A percentile compares a stretch with the other conserved stretches of the same genome.
phyloP scores from a whole-genome alignment of 169 alveolate species.

The Plasmodium malariae region DNA sequence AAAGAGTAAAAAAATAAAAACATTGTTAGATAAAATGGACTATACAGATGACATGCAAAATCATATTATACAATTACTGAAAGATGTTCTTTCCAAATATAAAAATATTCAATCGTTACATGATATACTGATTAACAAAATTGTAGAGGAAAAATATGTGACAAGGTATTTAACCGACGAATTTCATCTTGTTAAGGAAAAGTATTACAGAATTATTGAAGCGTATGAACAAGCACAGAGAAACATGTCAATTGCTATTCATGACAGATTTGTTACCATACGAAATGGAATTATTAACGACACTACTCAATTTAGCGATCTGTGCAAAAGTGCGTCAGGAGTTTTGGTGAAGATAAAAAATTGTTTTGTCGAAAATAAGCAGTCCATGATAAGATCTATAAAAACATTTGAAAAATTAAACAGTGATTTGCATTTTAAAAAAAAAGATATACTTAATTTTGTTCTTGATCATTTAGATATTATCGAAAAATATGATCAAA shows the following conservation, averaged over 20 bases:
- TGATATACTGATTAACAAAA: conserved; percentile 31
- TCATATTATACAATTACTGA: conserved; percentile 16
- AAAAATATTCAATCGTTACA: conserved; percentile 51
- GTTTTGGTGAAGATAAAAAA: conserved; percentile 36
- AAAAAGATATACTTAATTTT: conserved; percentile 28
- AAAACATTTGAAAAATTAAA: neutral
- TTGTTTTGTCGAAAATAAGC: neutral
- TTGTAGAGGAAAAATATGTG: conserved; percentile 47
- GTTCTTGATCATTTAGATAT: conserved; percentile 19
- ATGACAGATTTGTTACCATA: conserved; percentile 3
- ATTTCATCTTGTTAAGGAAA: conserved; percentile 13
- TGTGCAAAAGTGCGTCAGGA: neutral
- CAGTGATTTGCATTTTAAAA: conserved; percentile 6
- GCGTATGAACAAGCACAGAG: conserved; percentile 1
- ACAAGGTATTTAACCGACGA: conserved; percentile 8
- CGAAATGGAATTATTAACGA: neutral
- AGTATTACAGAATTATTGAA: conserved; percentile 4
- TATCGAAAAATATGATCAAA: conserved; percentile 18
- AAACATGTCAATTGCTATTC: neutral
- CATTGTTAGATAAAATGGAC: conserved; percentile 49
- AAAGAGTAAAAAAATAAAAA: conserved; percentile 68
- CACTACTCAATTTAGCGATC: neutral
- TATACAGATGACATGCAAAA: conserved; percentile 67
- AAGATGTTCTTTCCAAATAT: conserved; percentile 28
- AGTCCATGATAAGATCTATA: neutral